Conservation (phyloP, 2,329 filamentous ascomycete species). For the Anthostomella pinea region DNA sequence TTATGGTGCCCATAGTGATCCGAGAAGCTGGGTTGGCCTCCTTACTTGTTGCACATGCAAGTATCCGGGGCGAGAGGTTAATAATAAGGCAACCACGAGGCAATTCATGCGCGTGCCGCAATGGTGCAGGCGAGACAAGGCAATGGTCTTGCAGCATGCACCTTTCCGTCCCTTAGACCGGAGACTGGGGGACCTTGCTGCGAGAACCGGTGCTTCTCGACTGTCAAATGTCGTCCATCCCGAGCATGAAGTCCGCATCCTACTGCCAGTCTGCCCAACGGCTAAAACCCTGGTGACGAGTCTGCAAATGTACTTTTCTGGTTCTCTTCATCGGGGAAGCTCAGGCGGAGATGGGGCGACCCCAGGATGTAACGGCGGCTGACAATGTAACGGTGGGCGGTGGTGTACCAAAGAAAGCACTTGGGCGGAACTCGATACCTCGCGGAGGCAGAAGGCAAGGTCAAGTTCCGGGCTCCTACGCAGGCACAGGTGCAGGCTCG, state of each 20-base stretch:
- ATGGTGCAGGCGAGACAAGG: conserved; percentile 10
- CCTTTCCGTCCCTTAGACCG: not conserved
- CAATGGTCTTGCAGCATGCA: not conserved
- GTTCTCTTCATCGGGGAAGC: not conserved
- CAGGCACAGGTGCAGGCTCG: conserved; percentile 12
- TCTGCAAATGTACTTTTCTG: conserved; percentile 8
- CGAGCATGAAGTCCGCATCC: no score
- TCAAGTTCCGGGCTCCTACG: conserved; percentile 20
- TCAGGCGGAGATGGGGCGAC: not conserved
- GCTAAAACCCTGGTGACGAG: no score
- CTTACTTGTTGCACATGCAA: not conserved
- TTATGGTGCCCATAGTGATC: no score
- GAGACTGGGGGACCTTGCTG: not conserved
- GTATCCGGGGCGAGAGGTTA: not conserved
- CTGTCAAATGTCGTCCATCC: no score
- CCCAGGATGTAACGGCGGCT: conserved; percentile 26
- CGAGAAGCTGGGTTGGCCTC: not conserved
- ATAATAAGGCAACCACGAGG: conserved; percentile 14
- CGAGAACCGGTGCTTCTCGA: not conserved
- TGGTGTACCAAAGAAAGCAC: conserved; percentile 24
- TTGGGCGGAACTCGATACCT: conserved; percentile 18
- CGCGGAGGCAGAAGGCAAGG: conserved; percentile 17
- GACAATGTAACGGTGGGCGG: conserved; percentile 25
- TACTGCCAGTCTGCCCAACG: no score
- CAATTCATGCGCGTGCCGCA: conserved; percentile 8